Conservation (phyloP, 805 yeast genomes). For the Saccharomyces mikatae region DNA sequence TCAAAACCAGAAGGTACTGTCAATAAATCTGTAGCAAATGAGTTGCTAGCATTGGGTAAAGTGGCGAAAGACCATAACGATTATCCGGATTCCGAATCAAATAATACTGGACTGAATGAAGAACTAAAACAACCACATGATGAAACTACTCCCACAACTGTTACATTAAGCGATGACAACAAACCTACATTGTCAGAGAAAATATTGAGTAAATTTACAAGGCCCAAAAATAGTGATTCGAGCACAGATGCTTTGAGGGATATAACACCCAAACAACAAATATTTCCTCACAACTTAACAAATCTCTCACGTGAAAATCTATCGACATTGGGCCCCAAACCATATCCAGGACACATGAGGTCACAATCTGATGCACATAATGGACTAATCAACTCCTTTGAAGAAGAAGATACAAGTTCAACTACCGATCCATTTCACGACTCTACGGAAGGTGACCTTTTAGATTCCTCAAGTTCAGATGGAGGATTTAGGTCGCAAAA, state of each 20-base stretch:
- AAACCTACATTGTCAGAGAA: slow-evolving; percentile 18
- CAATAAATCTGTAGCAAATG: slow-evolving; percentile 34
- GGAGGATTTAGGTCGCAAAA: not conserved
- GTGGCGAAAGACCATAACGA: slow-evolving; percentile 78
- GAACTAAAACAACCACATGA: slow-evolving; percentile 13
- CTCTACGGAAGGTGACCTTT: not conserved
- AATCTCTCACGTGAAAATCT: not conserved
- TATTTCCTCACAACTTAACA: not conserved
- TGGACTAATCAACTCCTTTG: slow-evolving; percentile 23
- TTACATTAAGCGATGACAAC: slow-evolving; percentile 11
- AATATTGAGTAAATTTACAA: slow-evolving; percentile 11
- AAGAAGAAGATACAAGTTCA: slow-evolving; percentile 9
- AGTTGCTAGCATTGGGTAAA: slow-evolving; percentile 63
- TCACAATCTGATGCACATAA: slow-evolving; percentile 24
- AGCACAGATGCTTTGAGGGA: slow-evolving; percentile 1
- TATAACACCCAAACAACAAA: not conserved
- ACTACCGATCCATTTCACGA: not conserved
- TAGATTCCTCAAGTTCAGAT: not conserved
- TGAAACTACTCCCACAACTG: slow-evolving; percentile 3
- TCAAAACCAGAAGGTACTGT: slow-evolving; percentile 16
- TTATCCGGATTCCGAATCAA: slow-evolving; percentile 65
- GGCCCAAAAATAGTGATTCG: slow-evolving; percentile 1
- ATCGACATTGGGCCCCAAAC: slow-evolving; percentile 3
- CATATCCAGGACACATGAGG: slow-evolving; percentile 24
- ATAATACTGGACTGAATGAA: slow-evolving; percentile 7